phyloP scores from a whole-genome alignment of 2,329 filamentous ascomycete species.

The Cladophialophora exuberans region DNA sequence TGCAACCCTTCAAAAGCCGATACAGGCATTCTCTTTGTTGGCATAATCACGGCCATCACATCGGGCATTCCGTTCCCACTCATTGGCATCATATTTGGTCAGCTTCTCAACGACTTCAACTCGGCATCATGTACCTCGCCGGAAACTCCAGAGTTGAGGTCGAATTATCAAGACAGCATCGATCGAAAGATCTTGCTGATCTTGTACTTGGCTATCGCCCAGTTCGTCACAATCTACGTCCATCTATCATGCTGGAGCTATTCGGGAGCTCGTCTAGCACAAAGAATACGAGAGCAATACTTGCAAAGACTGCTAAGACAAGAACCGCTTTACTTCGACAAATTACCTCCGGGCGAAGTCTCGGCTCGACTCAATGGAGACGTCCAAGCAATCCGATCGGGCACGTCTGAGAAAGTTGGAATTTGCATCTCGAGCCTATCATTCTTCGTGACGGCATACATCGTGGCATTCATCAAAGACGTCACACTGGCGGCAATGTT shows the following conservation, averaged over 20 bases:
- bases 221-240: conserved; percentile 66
- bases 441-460: conserved; percentile 54
- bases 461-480: conserved; percentile 54
- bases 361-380: conserved; percentile 52
- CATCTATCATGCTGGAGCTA: conserved; percentile 68
- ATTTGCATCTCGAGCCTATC: conserved; percentile 49
- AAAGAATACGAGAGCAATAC: conserved; percentile 60
- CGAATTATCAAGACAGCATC: conserved; percentile 46
- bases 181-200: conserved; percentile 64
- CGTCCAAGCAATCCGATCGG: conserved; percentile 50
- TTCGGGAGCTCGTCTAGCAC: conserved; percentile 65
- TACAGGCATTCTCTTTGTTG: conserved; percentile 34
- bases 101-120: conserved; percentile 45
- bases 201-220: conserved; percentile 66
- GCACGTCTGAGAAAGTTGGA: conserved; percentile 55
- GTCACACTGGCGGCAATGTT: conserved; percentile 50
- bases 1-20: conserved; percentile 42
- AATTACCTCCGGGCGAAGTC: conserved; percentile 51
- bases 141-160: neutral
- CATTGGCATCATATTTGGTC: conserved; percentile 45
- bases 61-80: conserved; percentile 44
- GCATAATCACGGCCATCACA: conserved; percentile 38
- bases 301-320: conserved; percentile 31
- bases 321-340: conserved; percentile 39
- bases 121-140: conserved; percentile 18